These are phyloP conservation scores for Pochonia chlamydosporia DNA, from an alignment of 2,329 filamentous ascomycete species.

Conservation along the genomic window DNA sequence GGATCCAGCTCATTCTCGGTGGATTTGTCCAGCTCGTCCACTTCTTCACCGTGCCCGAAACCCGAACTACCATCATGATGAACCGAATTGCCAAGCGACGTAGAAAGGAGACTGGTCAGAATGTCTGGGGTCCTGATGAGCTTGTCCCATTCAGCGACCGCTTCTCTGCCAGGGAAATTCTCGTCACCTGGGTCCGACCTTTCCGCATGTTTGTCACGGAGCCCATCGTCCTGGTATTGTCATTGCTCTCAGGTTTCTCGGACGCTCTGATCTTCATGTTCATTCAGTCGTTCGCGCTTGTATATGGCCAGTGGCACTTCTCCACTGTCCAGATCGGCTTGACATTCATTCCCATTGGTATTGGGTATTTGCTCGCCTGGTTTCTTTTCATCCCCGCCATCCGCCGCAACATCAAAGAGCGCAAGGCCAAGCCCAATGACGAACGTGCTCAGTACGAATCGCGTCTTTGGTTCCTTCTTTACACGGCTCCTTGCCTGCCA, in stretches of 20 bases:
- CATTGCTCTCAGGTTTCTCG: conserved; percentile 65
- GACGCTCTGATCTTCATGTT: conserved; percentile 76
- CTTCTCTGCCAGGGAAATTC: conserved; percentile 52
- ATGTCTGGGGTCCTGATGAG: conserved; percentile 70
- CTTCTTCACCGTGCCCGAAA: conserved; percentile 68
- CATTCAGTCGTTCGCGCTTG: conserved; percentile 63
- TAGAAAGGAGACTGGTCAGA: conserved; percentile 51
- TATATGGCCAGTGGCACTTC: conserved; percentile 63
- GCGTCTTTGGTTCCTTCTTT: conserved; percentile 60
- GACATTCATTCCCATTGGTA: conserved; percentile 58
- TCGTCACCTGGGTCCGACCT: conserved; percentile 54
- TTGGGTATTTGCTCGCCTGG: conserved; percentile 62
- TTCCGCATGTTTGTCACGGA: conserved; percentile 71
- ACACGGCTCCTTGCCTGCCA: conserved; percentile 52
- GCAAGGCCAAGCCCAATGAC: conserved; percentile 42
- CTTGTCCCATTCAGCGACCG: conserved; percentile 54
- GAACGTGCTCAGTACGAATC: conserved; percentile 64
- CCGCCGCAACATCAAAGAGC: conserved; percentile 44
- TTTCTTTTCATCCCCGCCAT: conserved; percentile 53
- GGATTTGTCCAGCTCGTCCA: conserved; percentile 62
- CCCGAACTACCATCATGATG: conserved; percentile 70
- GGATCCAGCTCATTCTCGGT: conserved; percentile 80
- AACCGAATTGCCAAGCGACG: conserved; percentile 72
- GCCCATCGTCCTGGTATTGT: conserved; percentile 66
- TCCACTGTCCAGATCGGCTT: conserved; percentile 49